These are phyloP conservation scores for Trametes hirsuta DNA, from an alignment of 1,284 basidiomycete species.

Conservation along the genomic window DNA sequence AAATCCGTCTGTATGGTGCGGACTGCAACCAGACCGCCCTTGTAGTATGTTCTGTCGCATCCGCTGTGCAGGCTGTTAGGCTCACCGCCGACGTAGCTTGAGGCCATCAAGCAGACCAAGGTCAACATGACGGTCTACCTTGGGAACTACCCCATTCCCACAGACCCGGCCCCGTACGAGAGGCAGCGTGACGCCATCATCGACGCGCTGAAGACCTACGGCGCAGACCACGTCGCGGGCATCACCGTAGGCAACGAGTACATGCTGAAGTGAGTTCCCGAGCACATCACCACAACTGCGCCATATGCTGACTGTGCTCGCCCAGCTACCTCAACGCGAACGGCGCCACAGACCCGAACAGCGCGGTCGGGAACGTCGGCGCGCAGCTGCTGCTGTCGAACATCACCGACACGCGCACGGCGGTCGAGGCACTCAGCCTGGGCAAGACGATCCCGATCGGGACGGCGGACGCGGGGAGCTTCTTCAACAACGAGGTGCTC, in stretches of 20 bases:
- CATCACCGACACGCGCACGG: conserved; percentile 66
- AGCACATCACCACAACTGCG: not conserved
- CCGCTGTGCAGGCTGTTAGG: conserved; percentile 7
- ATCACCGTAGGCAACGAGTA: conserved; percentile 85
- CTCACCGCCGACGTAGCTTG: conserved; percentile 47
- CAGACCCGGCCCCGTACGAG: conserved; percentile 69
- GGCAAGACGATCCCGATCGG: conserved; percentile 73
- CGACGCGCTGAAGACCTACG: conserved; percentile 76
- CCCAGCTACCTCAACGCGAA: conserved; percentile 58
- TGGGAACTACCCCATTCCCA: conserved; percentile 75
- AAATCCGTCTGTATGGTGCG: conserved; percentile 58
- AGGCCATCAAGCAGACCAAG: conserved; percentile 88
- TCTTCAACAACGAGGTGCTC: conserved; percentile 78
- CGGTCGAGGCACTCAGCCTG: conserved; percentile 58
- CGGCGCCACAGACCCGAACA: conserved; percentile 50
- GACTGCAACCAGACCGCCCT: conserved; percentile 62
- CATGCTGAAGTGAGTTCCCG: conserved; percentile 67
- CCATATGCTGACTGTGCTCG: not conserved
- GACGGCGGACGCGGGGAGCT: conserved; percentile 88
- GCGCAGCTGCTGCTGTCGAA: conserved; percentile 59
- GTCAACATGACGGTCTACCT: conserved; percentile 86
- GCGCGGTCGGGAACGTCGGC: conserved; percentile 57
- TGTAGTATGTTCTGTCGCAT: conserved; percentile 39
- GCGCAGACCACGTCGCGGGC: conserved; percentile 77
- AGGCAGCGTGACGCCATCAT: conserved; percentile 74